phyloP scores from a whole-genome alignment of 2,329 filamentous ascomycete genomes.

The Emergomyces pasteurianus region DNA sequence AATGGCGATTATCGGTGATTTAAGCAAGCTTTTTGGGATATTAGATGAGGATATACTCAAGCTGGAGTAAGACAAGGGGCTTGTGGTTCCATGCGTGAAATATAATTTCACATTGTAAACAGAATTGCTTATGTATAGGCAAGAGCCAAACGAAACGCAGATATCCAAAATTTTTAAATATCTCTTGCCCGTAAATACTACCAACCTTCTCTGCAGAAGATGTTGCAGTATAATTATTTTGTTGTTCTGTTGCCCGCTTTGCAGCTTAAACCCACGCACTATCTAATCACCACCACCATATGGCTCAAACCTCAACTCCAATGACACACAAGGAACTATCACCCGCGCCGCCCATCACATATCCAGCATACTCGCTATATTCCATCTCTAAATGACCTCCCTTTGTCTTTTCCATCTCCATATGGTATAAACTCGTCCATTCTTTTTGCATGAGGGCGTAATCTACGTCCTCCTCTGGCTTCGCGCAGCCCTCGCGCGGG shows the following conservation, averaged over 20 bases:
- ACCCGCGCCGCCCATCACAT: not conserved
- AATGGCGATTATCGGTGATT: conserved; percentile 40
- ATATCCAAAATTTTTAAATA: not conserved
- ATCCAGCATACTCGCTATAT: not conserved
- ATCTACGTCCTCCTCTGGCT: conserved; percentile 22
- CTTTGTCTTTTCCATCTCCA: not conserved
- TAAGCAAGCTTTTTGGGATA: conserved; percentile 49
- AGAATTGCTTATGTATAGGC: not conserved
- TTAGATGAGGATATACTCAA: conserved; percentile 50
- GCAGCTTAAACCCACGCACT: not conserved
- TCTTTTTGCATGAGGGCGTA: conserved; percentile 27
- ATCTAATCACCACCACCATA: not conserved
- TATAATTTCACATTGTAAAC: not conserved
- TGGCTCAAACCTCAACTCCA: not conserved
- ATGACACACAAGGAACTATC: not conserved
- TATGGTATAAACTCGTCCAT: conserved; percentile 4
- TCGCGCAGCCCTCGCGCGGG: conserved; percentile 26
- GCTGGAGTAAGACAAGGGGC: conserved; percentile 31
- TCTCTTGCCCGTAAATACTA: not conserved
- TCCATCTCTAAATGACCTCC: not conserved
- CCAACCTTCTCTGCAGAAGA: not conserved
- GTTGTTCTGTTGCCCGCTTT: not conserved
- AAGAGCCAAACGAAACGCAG: not conserved
- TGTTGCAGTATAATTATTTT: not conserved
- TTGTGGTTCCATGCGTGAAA: not conserved